These are phyloP conservation scores for Nematodospora valgi DNA, from an alignment of 805 yeast genomes.

Conservation along the genomic window DNA sequence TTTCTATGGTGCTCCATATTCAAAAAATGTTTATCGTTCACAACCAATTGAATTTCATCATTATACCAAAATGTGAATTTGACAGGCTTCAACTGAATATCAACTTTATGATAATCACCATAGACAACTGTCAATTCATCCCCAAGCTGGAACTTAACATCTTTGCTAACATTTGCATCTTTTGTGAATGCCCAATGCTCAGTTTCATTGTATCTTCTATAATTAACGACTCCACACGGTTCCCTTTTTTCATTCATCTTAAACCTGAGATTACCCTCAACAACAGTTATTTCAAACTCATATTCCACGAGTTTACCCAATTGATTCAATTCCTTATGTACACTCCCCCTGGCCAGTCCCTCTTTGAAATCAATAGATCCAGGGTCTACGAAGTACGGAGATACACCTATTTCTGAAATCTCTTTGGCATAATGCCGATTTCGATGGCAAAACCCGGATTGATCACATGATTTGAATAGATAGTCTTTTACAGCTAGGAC, in stretches of 20 bases:
- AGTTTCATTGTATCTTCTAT: slow-evolving; percentile 59
- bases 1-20: slow-evolving; percentile 81
- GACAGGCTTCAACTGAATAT: slow-evolving; percentile 46
- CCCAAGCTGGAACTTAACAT: background rate
- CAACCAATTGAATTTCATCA: slow-evolving; percentile 44
- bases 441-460: slow-evolving; percentile 81
- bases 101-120: slow-evolving; percentile 29
- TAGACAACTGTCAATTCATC: slow-evolving; percentile 1
- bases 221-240: slow-evolving; percentile 19
- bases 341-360: slow-evolving; percentile 3
- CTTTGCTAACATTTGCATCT: background rate
- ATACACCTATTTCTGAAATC: slow-evolving; percentile 9
- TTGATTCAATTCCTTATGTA: slow-evolving; percentile 2
- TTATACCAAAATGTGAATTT: slow-evolving; percentile 46
- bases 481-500: slow-evolving; percentile 51
- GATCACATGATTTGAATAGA: slow-evolving; percentile 72
- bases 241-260: slow-evolving; percentile 59
- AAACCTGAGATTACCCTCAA: slow-evolving; percentile 59
- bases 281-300: slow-evolving; percentile 55
- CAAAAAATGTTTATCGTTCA: slow-evolving; percentile 69
- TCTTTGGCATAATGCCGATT: slow-evolving; percentile 62
- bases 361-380: background rate
- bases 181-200: slow-evolving; percentile 52
- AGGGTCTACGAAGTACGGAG: slow-evolving; percentile 24
- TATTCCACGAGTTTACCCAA: slow-evolving; percentile 31